Conservation (phyloP, 768 basidiomycete species). For the Asterophora lycoperdoides region DNA sequence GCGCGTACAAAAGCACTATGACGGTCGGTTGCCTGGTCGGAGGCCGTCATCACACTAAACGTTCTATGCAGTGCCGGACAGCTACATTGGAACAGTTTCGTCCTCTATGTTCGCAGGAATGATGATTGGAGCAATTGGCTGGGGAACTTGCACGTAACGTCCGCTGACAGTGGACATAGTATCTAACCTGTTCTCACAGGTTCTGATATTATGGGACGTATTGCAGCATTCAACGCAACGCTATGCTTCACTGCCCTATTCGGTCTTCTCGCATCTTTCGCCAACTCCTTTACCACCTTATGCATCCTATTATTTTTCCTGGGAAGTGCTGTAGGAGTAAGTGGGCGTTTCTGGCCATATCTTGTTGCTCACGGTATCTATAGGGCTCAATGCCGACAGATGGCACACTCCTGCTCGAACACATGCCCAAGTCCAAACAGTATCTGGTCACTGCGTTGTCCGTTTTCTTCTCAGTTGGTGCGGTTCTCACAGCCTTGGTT, state of each 20-base stretch:
- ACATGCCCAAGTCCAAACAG: slow-evolving; percentile 88
- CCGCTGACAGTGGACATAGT: not conserved
- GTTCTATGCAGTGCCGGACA: slow-evolving; percentile 54
- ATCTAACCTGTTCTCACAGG: slow-evolving; percentile 31
- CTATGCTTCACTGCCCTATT: slow-evolving; percentile 89
- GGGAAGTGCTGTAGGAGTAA: slow-evolving; percentile 90
- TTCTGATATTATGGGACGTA: slow-evolving; percentile 87
- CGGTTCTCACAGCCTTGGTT: slow-evolving; percentile 79
- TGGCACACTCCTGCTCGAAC: slow-evolving; percentile 87
- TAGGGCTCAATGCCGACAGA: slow-evolving; percentile 97
- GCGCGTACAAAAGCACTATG: slow-evolving; percentile 88
- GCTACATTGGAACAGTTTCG: slow-evolving; percentile 75
- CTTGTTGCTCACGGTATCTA: not conserved
- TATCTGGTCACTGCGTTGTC: slow-evolving; percentile 90
- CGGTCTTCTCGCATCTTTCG: slow-evolving; percentile 74
- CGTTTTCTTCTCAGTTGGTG: slow-evolving; percentile 93
- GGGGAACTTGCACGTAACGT: slow-evolving; percentile 74
- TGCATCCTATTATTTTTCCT: slow-evolving; percentile 82
- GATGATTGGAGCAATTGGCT: slow-evolving; percentile 91
- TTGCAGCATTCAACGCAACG: slow-evolving; percentile 87
- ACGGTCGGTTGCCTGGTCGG: slow-evolving; percentile 38
- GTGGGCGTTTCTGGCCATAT: slow-evolving; percentile 20
- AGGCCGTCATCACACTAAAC: not conserved
- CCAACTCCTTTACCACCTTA: slow-evolving; percentile 61
- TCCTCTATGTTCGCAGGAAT: slow-evolving; percentile 94